A percentile compares a stretch with the other conserved stretches of the same genome.
These are phyloP conservation scores for Smittium culicis DNA, from an alignment of 371 early-diverging fungal genomes.

Conservation along the genomic window DNA sequence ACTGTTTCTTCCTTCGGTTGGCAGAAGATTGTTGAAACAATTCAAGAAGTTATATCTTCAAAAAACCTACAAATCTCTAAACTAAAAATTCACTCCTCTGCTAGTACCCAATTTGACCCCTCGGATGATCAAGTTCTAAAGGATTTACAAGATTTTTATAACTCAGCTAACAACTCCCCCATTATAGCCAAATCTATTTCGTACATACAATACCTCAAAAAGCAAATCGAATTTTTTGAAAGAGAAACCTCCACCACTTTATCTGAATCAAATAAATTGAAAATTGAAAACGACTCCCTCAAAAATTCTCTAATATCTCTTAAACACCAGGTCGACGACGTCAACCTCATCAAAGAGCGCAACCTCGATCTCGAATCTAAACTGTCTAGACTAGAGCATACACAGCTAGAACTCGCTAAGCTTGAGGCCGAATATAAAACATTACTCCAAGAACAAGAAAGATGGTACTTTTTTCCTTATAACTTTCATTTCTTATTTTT, in stretches of 20 bases:
- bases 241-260: conserved; percentile 31
- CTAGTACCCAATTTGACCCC: background rate
- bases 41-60: background rate
- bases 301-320: conserved; percentile 17
- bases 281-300: conserved; percentile 26
- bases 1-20: background rate
- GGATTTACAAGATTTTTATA: background rate
- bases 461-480: conserved; percentile 21
- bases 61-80: background rate
- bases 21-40: background rate
- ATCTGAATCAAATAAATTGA: conserved; percentile 28
- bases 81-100: background rate
- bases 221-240: conserved; percentile 13
- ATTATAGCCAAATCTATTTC: background rate
- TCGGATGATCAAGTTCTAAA: background rate
- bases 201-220: background rate
- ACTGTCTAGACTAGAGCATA: conserved; percentile 16
- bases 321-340: conserved; percentile 20
- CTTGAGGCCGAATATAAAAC: conserved; percentile 22
- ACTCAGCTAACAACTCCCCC: background rate
- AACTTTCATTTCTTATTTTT: background rate
- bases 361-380: conserved; percentile 28
- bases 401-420: conserved; percentile 20
- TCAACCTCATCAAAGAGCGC: conserved; percentile 30
- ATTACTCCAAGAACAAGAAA: conserved; percentile 32